Conservation (phyloP, 1,139 yeast species). For the Candida smagusa region DNA sequence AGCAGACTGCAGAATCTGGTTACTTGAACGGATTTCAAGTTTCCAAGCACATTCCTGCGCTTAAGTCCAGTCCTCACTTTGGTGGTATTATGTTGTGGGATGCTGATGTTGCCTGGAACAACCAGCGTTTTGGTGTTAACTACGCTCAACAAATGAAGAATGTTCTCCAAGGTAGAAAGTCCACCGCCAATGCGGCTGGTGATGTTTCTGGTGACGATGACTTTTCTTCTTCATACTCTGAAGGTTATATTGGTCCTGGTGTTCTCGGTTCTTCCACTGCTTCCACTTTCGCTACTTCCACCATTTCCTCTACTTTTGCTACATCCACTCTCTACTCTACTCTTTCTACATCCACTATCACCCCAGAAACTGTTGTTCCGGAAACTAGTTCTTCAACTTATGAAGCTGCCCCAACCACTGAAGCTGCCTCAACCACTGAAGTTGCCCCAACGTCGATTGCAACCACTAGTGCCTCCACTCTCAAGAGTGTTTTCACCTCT, state of each 20-base stretch:
- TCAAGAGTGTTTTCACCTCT: too few relatives aligned
- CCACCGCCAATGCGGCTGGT: not conserved
- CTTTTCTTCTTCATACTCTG: too few relatives aligned
- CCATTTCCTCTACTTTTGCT: not conserved
- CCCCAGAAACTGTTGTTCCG: too few relatives aligned
- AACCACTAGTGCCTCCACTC: too few relatives aligned
- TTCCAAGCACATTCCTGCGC: constrained; percentile 11
- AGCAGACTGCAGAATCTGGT: constrained; percentile 7
- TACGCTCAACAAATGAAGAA: constrained; percentile 12
- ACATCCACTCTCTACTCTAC: not conserved
- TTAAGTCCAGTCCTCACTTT: constrained; percentile 15
- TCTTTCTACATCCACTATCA: not conserved
- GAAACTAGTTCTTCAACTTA: too few relatives aligned
- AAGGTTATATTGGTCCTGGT: not conserved
- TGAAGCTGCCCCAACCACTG: too few relatives aligned
- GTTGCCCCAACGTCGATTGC: too few relatives aligned
- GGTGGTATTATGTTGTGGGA: constrained; percentile 5
- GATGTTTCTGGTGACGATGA: too few relatives aligned
- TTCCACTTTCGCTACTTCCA: not conserved
- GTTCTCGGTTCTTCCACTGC: not conserved
- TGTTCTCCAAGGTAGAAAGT: not conserved
- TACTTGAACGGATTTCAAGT: constrained; percentile 11
- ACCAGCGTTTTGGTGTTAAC: constrained; percentile 9
- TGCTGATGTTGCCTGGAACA: constrained; percentile 3
- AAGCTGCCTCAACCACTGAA: too few relatives aligned